Evolutionary conservation across 208 protist genomes (phyloP), one percentile per base, ranked within the genome.

Genomic region (Phytomonas francai): DNA sequence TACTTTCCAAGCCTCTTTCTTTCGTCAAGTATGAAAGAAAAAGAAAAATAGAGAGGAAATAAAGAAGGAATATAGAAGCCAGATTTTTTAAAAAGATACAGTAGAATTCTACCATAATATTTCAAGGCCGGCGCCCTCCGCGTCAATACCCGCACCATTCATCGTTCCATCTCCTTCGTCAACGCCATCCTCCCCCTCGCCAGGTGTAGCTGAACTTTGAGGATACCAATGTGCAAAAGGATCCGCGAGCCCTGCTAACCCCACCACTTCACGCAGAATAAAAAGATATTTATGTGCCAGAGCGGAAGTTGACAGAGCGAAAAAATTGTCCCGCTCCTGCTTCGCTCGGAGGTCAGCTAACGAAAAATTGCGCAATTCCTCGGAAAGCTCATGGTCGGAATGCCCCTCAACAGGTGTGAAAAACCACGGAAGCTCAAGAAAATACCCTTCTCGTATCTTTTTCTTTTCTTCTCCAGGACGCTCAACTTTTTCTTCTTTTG

Each of bases 161-260:
- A 59, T 30, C 25, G 68, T 68, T 59, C 71, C 68, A 0, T 32
- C 31, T 27, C 67, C 59, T 25, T 63, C 59, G 14, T 31, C 65
- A 25, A 0, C 28, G 31, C 7, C 25, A 33, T 65, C 42, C 33
- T 22, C 9, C 22, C 59, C 42, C 2, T 64, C 68, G 33, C 75
- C 56, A 14, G 42, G 49, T 57, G 79, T 69, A 36, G 59, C 66
- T 22, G 56, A 29, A n/a, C 45, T 59, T 28, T 74, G 60, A 22
- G 59, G 70, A 27, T 60, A 42, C 79, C 69, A 65, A 22, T 63
- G 77, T 33, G 80, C 69, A 36, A 84, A 86, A 0, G 73, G 77
- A 59, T 89, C 81, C 59, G 70, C 66, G n/a, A 89, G 22, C 0
- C 81, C 81, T 84, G 89, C 89, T 14, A 63, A 65, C 11, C 72